Conservation (phyloP, 306 rosid genomes). For the Pyrus bretschneideri region DNA sequence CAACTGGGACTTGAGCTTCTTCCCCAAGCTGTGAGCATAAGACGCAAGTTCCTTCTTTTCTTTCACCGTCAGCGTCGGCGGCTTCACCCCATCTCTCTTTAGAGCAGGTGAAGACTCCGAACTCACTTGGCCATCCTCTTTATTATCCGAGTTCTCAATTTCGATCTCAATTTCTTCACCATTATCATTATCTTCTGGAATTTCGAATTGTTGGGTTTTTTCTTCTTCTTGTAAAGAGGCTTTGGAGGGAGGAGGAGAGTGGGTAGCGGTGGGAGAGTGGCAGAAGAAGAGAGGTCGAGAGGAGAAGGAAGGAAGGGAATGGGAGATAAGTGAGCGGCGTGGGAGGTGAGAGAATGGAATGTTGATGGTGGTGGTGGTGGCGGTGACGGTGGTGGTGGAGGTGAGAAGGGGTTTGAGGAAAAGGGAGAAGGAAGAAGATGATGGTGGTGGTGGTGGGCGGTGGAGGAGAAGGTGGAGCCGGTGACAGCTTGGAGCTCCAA, state of each 20-base stretch:
- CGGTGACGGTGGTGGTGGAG: slow-evolving; percentile 19
- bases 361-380: not conserved
- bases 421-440: slow-evolving; percentile 16
- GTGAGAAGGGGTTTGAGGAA: slow-evolving; percentile 37
- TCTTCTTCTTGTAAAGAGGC: slow-evolving; percentile 12
- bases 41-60: slow-evolving; percentile 88
- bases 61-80: slow-evolving; percentile 57
- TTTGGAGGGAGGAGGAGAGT: not conserved
- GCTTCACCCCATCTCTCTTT: slow-evolving; percentile 40
- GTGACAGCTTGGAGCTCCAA: slow-evolving; percentile 23
- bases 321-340: slow-evolving; percentile 9
- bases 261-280: slow-evolving; percentile 16
- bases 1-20: slow-evolving; percentile 77
- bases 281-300: slow-evolving; percentile 21
- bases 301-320: not conserved
- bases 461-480: slow-evolving; percentile 33
- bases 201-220: not conserved
- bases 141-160: not conserved
- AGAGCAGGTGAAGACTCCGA: slow-evolving; percentile 20
- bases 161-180: not conserved
- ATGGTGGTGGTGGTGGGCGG: slow-evolving; percentile 14
- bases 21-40: slow-evolving; percentile 80
- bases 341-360: slow-evolving; percentile 1
- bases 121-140: not conserved
- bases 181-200: not conserved